Percentiles rank a stretch among this genome's conserved stretches.
Conservation (phyloP, 805 yeast genomes). For the Suhomyces canberraensis region DNA sequence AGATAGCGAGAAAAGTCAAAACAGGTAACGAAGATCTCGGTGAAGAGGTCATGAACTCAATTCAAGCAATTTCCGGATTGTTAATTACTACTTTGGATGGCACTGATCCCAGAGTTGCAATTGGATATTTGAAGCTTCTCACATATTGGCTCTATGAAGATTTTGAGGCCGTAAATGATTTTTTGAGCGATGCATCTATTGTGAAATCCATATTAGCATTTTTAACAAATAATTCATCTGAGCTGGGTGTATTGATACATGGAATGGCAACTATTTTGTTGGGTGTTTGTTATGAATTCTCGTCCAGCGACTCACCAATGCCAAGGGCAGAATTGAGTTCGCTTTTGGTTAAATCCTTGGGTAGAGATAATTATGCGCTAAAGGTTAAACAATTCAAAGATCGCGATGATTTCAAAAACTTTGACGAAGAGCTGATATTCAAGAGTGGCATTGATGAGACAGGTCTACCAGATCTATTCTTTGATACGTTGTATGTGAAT, state of each 20-base stretch:
- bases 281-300: constrained; percentile 79
- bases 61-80: constrained; percentile 77
- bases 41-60: constrained; percentile 65
- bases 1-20: constrained; percentile 44
- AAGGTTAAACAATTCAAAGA: constrained; percentile 73
- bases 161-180: constrained; percentile 67
- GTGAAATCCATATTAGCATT: constrained; percentile 67
- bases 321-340: constrained; percentile 58
- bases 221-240: constrained; percentile 47
- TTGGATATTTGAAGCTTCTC: constrained; percentile 74
- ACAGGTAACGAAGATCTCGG: constrained; percentile 58
- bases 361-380: constrained; percentile 73
- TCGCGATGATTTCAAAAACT: constrained; percentile 50
- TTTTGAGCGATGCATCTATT: constrained; percentile 64
- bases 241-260: constrained; percentile 53
- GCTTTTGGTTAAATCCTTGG: constrained; percentile 66
- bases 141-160: constrained; percentile 79
- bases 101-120: constrained; percentile 68
- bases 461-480: constrained; percentile 83
- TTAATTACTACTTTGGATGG: constrained; percentile 60
- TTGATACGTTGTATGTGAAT: constrained; percentile 60
- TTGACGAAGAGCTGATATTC: constrained; percentile 48
- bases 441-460: constrained; percentile 65
- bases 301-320: constrained; percentile 57
- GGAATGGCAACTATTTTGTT: constrained; percentile 70